phyloP scores from a whole-genome alignment of 2,329 filamentous ascomycete species.

The Fusarium duplospermum region DNA sequence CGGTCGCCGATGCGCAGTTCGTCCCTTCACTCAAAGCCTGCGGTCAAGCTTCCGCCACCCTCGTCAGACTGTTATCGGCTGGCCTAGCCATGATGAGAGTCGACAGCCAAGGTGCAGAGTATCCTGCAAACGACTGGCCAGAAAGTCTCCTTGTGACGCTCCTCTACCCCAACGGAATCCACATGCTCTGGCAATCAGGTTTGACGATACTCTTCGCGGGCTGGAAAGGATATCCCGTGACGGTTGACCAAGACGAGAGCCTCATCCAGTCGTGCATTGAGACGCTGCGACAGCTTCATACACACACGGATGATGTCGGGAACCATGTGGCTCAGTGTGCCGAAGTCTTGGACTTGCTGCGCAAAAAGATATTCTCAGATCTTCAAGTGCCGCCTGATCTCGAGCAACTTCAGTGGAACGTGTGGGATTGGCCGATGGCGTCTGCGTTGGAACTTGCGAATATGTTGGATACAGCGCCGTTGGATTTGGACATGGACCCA shows the following conservation, averaged over 20 bases:
- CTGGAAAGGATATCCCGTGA: conserved; percentile 34
- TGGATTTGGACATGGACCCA: conserved; percentile 27
- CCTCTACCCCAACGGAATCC: conserved; percentile 40
- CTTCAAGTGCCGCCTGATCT: conserved; percentile 7
- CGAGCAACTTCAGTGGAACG: conserved; percentile 41
- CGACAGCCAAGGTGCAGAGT: not conserved
- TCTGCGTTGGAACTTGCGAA: conserved; percentile 42
- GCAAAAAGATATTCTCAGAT: conserved; percentile 33
- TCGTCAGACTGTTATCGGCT: conserved; percentile 2
- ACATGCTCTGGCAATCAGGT: conserved; percentile 44
- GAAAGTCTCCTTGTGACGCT: conserved; percentile 10
- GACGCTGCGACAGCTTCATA: conserved; percentile 17
- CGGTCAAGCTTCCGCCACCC: conserved; percentile 9
- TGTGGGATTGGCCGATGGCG: conserved; percentile 45
- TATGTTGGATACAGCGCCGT: conserved; percentile 35
- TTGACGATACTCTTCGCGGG: conserved; percentile 38
- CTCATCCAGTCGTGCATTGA: conserved; percentile 27
- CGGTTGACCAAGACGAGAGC: conserved; percentile 22
- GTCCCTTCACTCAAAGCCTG: conserved; percentile 31
- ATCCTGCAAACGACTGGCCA: not conserved
- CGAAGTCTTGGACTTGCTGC: conserved; percentile 35
- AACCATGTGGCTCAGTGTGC: conserved; percentile 31
- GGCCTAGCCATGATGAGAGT: not conserved
- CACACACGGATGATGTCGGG: conserved; percentile 20
- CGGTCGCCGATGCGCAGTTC: conserved; percentile 35